Evolutionary conservation across 306 rosid genomes (phyloP), one percentile per base, ranked within the genome.

Genomic region (Canavalia ensiformis): DNA sequence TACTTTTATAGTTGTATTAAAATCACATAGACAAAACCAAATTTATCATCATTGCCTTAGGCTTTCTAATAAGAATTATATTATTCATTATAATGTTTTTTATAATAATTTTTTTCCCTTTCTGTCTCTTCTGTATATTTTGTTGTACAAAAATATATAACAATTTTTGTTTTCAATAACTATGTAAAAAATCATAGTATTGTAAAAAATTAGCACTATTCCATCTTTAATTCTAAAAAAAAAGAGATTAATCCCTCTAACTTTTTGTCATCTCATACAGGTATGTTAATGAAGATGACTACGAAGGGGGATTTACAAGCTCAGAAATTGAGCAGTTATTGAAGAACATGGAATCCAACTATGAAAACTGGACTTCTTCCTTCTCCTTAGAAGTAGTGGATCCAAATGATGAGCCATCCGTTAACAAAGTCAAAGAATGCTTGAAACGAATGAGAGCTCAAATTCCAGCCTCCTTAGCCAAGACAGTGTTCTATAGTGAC

Each of bases 251-350:
- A 50, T 72, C 42, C 37, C 75, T 78, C 50, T 65, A 65, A 84
- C 72, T 12, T 84, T 1, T 59, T 86, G 64, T 46, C 77, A 60
- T 50, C 25, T 31, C 31, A 79, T 62, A 35, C 70, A 95, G 99
- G 88, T 95, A 86, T 72, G 12, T 88, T 31, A 93, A 95, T 35
- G 81, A 81, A 33, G 94, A 85, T 33, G 97, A 78, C 31, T 95
- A 95, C 28, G 91, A 93, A 72, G 98, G 99, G 4, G 99, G 99
- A 4, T 85, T 90, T 35, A 86, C 79, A 37, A 84, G 70, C 41
- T 84, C 97, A 66, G 93, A 87, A 1, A 37, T 95, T 13, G 92
- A 91, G 8, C 39, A 84, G 33, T 81, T 95, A 75, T 11, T 93
- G 57, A 49, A 70, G 41, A 70, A 52, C 85, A 85, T 95, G 4